Evolutionary conservation across 371 early-diverging fungal genomes (phyloP).

Genomic region (Mortierella sp.): DNA sequence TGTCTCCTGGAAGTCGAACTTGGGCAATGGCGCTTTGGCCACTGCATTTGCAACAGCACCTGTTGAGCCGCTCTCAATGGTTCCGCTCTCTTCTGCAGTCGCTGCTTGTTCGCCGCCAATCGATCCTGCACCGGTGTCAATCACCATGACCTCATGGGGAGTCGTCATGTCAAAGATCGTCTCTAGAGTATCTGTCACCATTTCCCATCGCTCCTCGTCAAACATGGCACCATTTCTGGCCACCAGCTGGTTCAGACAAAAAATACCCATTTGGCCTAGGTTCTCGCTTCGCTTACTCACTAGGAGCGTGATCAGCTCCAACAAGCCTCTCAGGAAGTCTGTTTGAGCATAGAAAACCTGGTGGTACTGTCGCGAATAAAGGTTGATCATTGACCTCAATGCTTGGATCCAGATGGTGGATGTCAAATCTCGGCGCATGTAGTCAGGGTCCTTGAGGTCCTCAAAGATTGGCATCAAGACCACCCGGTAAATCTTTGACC

Average conservation of each 20-base stretch:
- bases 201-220: conserved; percentile 72
- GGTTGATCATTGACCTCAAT: conserved; percentile 78
- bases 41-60: conserved; percentile 10
- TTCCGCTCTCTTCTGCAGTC: conserved; percentile 11
- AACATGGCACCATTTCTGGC: conserved; percentile 73
- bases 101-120: not conserved
- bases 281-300: conserved; percentile 87
- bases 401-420: conserved; percentile 75
- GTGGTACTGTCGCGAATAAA: conserved; percentile 76
- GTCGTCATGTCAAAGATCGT: conserved; percentile 81
- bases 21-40: conserved; percentile 12
- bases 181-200: conserved; percentile 70
- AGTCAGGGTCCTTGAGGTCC: conserved; percentile 68
- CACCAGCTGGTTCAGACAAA: conserved; percentile 83
- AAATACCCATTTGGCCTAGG: conserved; percentile 83
- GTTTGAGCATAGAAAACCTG: conserved; percentile 61
- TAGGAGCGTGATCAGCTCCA: conserved; percentile 79
- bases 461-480: conserved; percentile 89
- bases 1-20: conserved; percentile 55
- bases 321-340: conserved; percentile 69
- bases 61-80: not conserved
- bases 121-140: conserved; percentile 19
- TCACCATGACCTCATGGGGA: conserved; percentile 77
- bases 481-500: conserved; percentile 80
- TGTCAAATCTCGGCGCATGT: conserved; percentile 52